phyloP scores from a whole-genome alignment of 345 rosid species.

The Moringa oleifera region DNA sequence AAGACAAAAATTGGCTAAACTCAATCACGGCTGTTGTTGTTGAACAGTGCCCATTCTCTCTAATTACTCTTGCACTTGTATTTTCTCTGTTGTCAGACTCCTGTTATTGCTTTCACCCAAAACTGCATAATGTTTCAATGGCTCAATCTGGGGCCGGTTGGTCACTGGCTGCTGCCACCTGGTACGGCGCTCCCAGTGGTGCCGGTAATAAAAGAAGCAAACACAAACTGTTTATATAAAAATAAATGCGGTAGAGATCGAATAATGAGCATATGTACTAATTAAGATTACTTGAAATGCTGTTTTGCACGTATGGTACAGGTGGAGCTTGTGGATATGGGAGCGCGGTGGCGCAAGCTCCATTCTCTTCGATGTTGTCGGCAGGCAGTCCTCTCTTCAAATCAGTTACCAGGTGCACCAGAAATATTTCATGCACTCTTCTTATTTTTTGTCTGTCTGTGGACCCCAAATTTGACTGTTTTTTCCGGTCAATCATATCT shows the following conservation, averaged over 20 bases:
- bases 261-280: not conserved
- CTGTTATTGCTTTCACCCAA: no score
- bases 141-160: constrained; percentile 1
- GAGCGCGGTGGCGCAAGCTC: constrained; percentile 4
- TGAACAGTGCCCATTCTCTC: not conserved
- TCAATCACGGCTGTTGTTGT: not conserved
- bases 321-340: constrained; percentile 23
- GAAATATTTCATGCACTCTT: no score
- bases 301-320: not conserved
- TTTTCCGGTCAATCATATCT: no score
- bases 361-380: constrained; percentile 11
- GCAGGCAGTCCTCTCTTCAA: constrained; percentile 15
- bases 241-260: no score
- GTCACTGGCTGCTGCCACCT: constrained; percentile 24
- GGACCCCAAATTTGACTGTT: no score
- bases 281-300: not conserved
- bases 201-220: constrained; percentile 27
- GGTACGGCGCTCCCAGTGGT: constrained; percentile 27
- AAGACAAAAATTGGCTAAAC: not conserved
- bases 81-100: no score
- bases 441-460: no score
- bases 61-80: not conserved
- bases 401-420: constrained; percentile 27
- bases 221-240: no score
- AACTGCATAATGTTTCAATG: not conserved